Base-by-base conservation (phyloP, 2,329 filamentous ascomycete species). In the Aphanoascus verrucosus region DNA sequence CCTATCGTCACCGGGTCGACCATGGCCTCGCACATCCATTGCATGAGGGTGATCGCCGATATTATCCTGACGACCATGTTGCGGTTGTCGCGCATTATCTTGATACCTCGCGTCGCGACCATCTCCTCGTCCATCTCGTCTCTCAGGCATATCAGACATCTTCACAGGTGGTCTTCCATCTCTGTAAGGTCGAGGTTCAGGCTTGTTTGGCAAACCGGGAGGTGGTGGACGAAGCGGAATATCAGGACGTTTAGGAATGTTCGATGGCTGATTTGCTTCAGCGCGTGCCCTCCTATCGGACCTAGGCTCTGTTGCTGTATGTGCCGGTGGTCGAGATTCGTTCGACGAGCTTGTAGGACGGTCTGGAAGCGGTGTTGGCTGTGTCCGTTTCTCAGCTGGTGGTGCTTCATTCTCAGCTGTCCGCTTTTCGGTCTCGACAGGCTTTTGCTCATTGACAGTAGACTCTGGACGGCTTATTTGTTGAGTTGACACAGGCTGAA, bases 211-310 rank as follows among this genome's bases (percentile, higher is more conserved):
- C 28, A 70, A 62, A 56, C 64, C 68, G 5, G 65, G 60, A 53
- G 69, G 65, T 19, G 65, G 61, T 19, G 67, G 67, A 34, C 60
- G 47, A 20, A 63, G 62, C 44, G 62, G 57, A 12, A 63, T 35
- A 28, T 74, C 72, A 28, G 67, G 65, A 9, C 69, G 69, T 57
- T 68, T 69, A 1, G 70, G 66, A 41, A 68, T 61, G 54, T 64
- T 66, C 14, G 62, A 42, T 20, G 61, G 61, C 40, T 62, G 65
- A 11, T 60, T 59, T 40, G 61, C 52, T 37, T 70, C 66, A 1
- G 64, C 57, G 31, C 59, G 60, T 50, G 62, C 62, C 23, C 14
- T 44, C 14, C 37, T 49, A 11, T 44, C 49, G 31, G 32, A 17
- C 11, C 50, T 15, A 3, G 20, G 14, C 20, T 46, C 50, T 15